Evolutionary conservation across 116 monocot species (phyloP).

Genomic region (Phalaenopsis hybrid): DNA sequence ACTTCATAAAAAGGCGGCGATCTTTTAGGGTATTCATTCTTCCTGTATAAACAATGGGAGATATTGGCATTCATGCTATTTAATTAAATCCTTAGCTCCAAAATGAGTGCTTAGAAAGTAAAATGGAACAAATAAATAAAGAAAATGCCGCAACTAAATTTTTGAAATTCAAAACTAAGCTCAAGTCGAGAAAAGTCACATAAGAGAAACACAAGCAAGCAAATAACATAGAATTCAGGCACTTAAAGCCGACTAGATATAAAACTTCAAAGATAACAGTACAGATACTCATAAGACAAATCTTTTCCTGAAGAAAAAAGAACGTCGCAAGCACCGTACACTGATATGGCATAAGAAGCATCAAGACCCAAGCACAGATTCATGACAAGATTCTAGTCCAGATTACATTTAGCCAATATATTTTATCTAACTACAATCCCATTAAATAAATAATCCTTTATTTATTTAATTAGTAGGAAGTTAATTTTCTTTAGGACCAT

Average conservation of each 20-base stretch:
- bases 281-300: background rate
- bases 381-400: no score
- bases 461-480: no score
- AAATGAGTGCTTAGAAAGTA: background rate
- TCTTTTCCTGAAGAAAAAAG: background rate
- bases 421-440: no score
- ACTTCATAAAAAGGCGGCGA: slow-evolving; percentile 78
- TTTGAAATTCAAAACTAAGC: background rate
- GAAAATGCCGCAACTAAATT: background rate
- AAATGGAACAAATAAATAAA: slow-evolving; percentile 2
- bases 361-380: no score
- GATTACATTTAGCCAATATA: no score
- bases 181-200: background rate
- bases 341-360: background rate
- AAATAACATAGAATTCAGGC: background rate
- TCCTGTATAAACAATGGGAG: slow-evolving; percentile 42
- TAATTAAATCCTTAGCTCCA: background rate
- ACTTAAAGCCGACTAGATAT: background rate
- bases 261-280: background rate
- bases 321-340: background rate
- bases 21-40: slow-evolving; percentile 85
- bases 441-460: no score
- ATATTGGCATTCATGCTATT: background rate
- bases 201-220: background rate
- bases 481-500: no score